Evolutionary conservation across 1,284 basidiomycete species (phyloP).

Genomic region (Mixia osmundae): DNA sequence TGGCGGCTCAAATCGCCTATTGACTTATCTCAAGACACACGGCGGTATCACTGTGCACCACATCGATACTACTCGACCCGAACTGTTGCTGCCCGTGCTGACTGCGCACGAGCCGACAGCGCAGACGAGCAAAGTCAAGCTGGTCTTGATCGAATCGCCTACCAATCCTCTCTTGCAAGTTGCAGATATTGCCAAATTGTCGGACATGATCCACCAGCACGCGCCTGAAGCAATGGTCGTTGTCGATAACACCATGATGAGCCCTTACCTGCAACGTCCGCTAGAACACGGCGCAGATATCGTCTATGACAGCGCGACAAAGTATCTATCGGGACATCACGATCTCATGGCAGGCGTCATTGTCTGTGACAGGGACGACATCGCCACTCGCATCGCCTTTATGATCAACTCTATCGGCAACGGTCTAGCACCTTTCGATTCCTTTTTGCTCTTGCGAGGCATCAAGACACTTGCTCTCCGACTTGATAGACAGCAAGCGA

Average conservation of each 20-base stretch:
- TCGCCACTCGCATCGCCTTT: conserved; percentile 74
- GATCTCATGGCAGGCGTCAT: conserved; percentile 96
- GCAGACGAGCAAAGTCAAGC: conserved; percentile 42
- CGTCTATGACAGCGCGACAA: conserved; percentile 93
- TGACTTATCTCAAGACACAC: conserved; percentile 60
- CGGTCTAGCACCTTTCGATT: conserved; percentile 82
- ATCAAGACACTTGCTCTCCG: conserved; percentile 92
- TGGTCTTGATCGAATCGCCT: conserved; percentile 90
- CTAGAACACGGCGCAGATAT: conserved; percentile 89
- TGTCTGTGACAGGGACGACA: conserved; percentile 70
- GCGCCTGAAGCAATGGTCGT: conserved; percentile 60
- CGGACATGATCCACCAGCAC: conserved; percentile 51
- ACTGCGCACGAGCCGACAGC: conserved; percentile 40
- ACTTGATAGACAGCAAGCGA: conserved; percentile 81
- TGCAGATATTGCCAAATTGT: conserved; percentile 63
- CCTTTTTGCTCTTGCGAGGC: conserved; percentile 82
- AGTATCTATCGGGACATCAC: conserved; percentile 94
- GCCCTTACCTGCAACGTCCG: conserved; percentile 87
- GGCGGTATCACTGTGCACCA: conserved; percentile 78
- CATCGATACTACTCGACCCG: conserved; percentile 67
- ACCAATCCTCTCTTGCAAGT: conserved; percentile 96
- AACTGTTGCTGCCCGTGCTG: conserved; percentile 37
- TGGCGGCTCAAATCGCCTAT: conserved; percentile 86
- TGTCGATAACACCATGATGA: conserved; percentile 99
- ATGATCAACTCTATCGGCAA: conserved; percentile 95